Evolutionary conservation across 441 rosid species (phyloP).

Genomic region (Croton laevigatus): DNA sequence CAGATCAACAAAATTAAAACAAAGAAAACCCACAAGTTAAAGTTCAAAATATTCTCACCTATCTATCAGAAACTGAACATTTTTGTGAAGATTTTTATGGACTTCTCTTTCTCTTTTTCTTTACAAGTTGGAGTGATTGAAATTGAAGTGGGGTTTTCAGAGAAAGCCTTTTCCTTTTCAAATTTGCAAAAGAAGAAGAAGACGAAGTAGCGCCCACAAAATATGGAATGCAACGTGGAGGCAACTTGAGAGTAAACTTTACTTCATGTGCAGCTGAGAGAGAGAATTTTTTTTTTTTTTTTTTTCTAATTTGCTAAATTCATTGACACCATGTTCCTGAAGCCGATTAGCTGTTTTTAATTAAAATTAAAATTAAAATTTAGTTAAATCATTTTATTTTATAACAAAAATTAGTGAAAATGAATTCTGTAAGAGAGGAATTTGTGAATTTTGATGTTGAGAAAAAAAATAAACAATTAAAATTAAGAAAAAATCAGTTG

Average conservation of each 20-base stretch:
- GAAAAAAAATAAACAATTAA: not conserved
- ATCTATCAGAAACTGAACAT: not conserved
- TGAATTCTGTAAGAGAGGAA: too few species aligned
- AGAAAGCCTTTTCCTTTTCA: slow-evolving; percentile 6
- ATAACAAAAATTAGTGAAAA: too few species aligned
- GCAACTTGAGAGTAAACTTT: slow-evolving; percentile 29
- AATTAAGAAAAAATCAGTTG: too few species aligned
- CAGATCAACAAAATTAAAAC: slow-evolving; percentile 18
- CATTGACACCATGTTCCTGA: slow-evolving; percentile 12
- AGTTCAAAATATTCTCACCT: slow-evolving; percentile 23
- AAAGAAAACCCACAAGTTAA: slow-evolving; percentile 14
- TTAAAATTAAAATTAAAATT: too few species aligned
- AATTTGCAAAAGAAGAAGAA: slow-evolving; percentile 12
- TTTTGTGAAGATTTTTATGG: not conserved
- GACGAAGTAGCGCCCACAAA: slow-evolving; percentile 29
- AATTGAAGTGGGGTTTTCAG: not conserved
- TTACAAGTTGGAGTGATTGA: slow-evolving; percentile 16
- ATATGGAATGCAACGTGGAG: slow-evolving; percentile 46
- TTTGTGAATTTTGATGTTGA: not conserved
- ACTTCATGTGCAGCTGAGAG: slow-evolving; percentile 23
- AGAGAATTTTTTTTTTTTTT: too few species aligned
- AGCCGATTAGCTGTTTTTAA: not conserved
- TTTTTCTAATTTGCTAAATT: not conserved
- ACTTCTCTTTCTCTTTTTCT: not conserved
- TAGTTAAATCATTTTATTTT: too few species aligned